phyloP scores from a whole-genome alignment of 208 protist genomes.

The Angomonas ambiguus region DNA sequence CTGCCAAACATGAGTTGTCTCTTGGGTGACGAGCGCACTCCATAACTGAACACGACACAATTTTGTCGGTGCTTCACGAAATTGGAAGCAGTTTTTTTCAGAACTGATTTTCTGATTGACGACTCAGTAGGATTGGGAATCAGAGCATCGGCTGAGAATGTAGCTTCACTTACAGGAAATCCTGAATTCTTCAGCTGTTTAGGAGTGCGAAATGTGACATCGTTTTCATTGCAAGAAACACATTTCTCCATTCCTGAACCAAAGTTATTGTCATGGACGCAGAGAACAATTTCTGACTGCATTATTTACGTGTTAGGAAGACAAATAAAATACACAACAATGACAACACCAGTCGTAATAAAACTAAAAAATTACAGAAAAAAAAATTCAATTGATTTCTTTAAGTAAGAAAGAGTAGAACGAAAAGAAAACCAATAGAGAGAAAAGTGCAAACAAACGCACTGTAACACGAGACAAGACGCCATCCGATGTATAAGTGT shows the following conservation, averaged over 20 bases:
- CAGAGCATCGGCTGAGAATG: constrained; percentile 55
- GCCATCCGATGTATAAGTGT: too few relatives aligned
- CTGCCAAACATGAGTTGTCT: constrained; percentile 78
- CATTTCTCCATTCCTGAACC: not conserved
- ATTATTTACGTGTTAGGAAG: not conserved
- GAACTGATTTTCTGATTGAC: constrained; percentile 22
- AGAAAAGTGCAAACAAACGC: too few relatives aligned
- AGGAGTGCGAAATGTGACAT: constrained; percentile 23
- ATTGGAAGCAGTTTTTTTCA: constrained; percentile 34
- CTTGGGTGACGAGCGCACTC: constrained; percentile 77
- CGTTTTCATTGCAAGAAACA: not conserved
- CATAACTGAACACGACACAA: constrained; percentile 78
- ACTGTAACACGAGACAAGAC: too few relatives aligned
- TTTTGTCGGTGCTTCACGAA: constrained; percentile 72
- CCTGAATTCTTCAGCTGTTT: constrained; percentile 43
- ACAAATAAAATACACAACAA: constrained; percentile 13
- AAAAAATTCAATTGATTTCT: too few relatives aligned
- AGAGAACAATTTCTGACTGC: constrained; percentile 36
- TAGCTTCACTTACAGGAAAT: constrained; percentile 66
- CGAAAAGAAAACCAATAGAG: not conserved
- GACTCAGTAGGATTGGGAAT: constrained; percentile 38
- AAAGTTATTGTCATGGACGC: constrained; percentile 36
- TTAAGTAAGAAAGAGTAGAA: not conserved
- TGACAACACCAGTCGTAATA: constrained; percentile 10
- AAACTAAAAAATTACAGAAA: not conserved